phyloP scores from a whole-genome alignment of 805 yeast genomes.

The Candida manassasensis region DNA sequence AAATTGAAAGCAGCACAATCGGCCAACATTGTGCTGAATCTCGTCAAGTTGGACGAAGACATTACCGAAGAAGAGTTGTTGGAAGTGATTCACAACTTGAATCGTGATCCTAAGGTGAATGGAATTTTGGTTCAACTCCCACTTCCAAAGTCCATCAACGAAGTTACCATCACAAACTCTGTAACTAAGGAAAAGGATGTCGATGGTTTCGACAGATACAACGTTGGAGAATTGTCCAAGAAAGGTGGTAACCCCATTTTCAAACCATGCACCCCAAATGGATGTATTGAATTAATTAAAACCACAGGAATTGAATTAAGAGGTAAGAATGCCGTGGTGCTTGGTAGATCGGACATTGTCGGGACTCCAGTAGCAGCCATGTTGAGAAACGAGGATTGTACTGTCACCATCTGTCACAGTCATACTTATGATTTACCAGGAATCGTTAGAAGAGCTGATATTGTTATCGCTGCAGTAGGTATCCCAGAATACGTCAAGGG shows the following conservation, averaged over 20 bases:
- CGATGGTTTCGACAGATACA: constrained; percentile 77
- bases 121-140: constrained; percentile 79
- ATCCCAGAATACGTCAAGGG: constrained; percentile 65
- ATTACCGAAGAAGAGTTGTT: constrained; percentile 55
- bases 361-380: constrained; percentile 76
- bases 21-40: constrained; percentile 58
- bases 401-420: constrained; percentile 73
- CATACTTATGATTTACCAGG: constrained; percentile 48
- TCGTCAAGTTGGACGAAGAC: constrained; percentile 54
- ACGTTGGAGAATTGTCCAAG: constrained; percentile 73
- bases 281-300: constrained; percentile 61
- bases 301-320: constrained; percentile 50
- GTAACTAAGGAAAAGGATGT: constrained; percentile 70
- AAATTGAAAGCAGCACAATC: constrained; percentile 73
- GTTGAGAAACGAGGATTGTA: constrained; percentile 66
- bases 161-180: constrained; percentile 60
- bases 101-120: constrained; percentile 56
- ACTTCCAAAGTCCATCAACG: constrained; percentile 65
- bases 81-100: constrained; percentile 49
- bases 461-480: constrained; percentile 77
- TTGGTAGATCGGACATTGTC: constrained; percentile 83
- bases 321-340: constrained; percentile 75
- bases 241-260: constrained; percentile 67
- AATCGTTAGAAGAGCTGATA: constrained; percentile 58
- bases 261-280: constrained; percentile 83